Conservation (phyloP, 1,139 yeast species). For the Entelexis paramagnoliae region DNA sequence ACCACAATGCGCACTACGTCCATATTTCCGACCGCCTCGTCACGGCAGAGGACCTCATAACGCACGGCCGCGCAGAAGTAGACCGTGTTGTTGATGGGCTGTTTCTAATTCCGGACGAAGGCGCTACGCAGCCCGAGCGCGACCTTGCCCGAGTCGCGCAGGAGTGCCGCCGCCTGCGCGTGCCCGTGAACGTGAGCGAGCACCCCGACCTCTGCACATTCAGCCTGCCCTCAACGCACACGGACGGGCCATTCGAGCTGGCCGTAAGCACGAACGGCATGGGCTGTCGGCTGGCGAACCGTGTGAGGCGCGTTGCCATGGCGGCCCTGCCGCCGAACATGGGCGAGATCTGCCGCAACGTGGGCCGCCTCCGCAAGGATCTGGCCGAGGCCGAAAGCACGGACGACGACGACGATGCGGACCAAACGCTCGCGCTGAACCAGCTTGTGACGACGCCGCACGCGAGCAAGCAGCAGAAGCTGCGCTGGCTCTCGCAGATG, state of each 20-base stretch:
- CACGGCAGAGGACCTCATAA: conserved; percentile 37
- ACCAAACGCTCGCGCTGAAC: conserved; percentile 50
- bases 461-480: conserved; percentile 42
- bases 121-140: conserved; percentile 24
- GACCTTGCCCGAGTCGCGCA: conserved; percentile 37
- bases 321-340: conserved; percentile 58
- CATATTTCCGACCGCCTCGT: conserved; percentile 31
- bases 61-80: conserved; percentile 55
- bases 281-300: conserved; percentile 77
- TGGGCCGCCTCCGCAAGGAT: conserved; percentile 53
- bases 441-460: conserved; percentile 49
- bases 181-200: conserved; percentile 75
- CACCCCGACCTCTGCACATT: conserved; percentile 64
- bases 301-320: conserved; percentile 67
- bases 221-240: conserved; percentile 60
- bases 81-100: conserved; percentile 61
- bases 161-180: conserved; percentile 50
- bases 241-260: conserved; percentile 58
- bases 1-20: conserved; percentile 51
- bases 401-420: conserved; percentile 63
- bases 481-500: conserved; percentile 80
- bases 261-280: conserved; percentile 83
- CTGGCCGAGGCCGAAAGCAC: conserved; percentile 33
- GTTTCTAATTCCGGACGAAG: conserved; percentile 38
- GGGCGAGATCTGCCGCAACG: conserved; percentile 54